Percentiles rank a stretch among this genome's conserved stretches.
These are phyloP conservation scores for Lobosporangium transversale DNA, from an alignment of 192 early-diverging fungal genomes.

Conservation along the genomic window DNA sequence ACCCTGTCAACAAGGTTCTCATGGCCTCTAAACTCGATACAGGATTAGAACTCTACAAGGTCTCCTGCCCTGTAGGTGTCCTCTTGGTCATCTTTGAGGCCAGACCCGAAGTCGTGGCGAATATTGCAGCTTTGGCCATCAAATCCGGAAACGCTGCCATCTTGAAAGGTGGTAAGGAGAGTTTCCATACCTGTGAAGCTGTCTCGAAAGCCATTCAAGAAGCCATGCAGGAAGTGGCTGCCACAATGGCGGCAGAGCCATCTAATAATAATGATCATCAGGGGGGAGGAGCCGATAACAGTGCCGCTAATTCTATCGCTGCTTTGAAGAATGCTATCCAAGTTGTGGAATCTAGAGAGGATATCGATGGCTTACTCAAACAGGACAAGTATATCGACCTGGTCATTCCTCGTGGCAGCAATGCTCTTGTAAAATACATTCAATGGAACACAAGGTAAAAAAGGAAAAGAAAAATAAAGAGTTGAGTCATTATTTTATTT, in stretches of 20 bases:
- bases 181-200: slow-evolving; percentile 78
- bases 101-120: slow-evolving; percentile 97
- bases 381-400: slow-evolving; percentile 95
- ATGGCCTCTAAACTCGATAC: slow-evolving; percentile 82
- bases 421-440: slow-evolving; percentile 89
- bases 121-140: slow-evolving; percentile 93
- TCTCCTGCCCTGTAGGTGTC: slow-evolving; percentile 94
- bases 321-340: slow-evolving; percentile 83
- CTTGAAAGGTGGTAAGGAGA: slow-evolving; percentile 97
- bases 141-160: slow-evolving; percentile 99
- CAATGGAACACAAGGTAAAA: slow-evolving; percentile 87
- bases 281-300: neutral
- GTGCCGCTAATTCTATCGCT: slow-evolving; percentile 13
- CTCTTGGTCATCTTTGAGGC: slow-evolving; percentile 98
- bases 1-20: slow-evolving; percentile 86
- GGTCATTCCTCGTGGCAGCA: slow-evolving; percentile 95
- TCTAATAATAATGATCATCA: too few species aligned
- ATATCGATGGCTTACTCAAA: slow-evolving; percentile 85
- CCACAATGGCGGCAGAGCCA: too few species aligned
- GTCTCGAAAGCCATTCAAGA: slow-evolving; percentile 81
- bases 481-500: neutral
- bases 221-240: slow-evolving; percentile 67
- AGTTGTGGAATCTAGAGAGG: slow-evolving; percentile 89
- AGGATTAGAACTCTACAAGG: slow-evolving; percentile 89
- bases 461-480: neutral